Percentiles rank a stretch among this genome's conserved stretches.
phyloP scores from a whole-genome alignment of 257 asterid species.

The Nicotiana obtusifolia region DNA sequence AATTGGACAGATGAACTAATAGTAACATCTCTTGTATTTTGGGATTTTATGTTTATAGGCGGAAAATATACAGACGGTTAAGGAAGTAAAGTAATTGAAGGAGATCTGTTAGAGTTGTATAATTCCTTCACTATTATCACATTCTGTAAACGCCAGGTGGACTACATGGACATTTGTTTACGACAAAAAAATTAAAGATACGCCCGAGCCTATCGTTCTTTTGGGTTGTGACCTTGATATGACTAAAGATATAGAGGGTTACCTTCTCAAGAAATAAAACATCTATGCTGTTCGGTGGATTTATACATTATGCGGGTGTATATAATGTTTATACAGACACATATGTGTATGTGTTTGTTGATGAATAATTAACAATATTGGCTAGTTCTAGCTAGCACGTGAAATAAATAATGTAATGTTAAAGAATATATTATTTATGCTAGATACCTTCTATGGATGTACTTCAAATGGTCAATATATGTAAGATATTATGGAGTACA shows the following conservation, averaged over 20 bases:
- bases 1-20: background rate
- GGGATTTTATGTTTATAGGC: no score
- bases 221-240: background rate
- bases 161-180: background rate
- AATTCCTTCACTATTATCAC: background rate
- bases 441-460: no score
- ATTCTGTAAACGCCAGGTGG: background rate
- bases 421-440: no score
- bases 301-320: background rate
- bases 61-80: no score
- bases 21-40: background rate
- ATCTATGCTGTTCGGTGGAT: background rate
- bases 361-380: background rate
- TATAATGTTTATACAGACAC: background rate
- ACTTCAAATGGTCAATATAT: no score
- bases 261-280: background rate
- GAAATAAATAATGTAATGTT: background rate
- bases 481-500: no score
- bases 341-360: background rate
- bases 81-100: background rate
- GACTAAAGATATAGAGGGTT: background rate
- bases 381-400: background rate
- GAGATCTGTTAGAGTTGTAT: background rate
- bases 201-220: background rate
- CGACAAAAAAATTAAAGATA: slow-evolving; percentile 22